Percentiles rank a stretch among this genome's conserved stretches.
These are phyloP conservation scores for Aegilops longissima DNA, from an alignment of 176 grass and related monocot genomes.

Conservation along the genomic window DNA sequence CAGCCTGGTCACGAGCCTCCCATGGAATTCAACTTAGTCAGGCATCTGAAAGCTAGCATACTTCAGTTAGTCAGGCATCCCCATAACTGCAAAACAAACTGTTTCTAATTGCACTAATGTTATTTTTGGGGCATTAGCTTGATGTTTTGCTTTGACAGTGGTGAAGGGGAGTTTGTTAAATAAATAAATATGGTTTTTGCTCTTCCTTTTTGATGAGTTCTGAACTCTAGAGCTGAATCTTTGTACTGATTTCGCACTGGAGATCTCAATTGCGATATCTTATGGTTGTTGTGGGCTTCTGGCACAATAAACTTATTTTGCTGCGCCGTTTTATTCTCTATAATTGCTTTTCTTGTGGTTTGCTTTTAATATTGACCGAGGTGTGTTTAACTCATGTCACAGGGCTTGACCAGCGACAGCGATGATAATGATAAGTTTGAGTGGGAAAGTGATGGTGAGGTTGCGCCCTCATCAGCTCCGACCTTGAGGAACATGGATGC, in stretches of 20 bases:
- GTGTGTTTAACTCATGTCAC: slow-evolving; percentile 6
- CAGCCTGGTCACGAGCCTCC: no score
- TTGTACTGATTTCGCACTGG: background rate
- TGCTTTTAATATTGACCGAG: background rate
- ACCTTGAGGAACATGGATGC: background rate
- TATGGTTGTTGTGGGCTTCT: background rate
- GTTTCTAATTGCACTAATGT: background rate
- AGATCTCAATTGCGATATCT: background rate
- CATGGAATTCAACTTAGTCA: background rate
- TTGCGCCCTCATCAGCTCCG: background rate
- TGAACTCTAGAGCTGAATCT: background rate
- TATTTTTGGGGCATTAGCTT: background rate
- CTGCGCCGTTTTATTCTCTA: background rate
- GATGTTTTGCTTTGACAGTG: background rate
- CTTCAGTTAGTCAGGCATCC: background rate
- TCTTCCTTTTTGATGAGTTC: background rate
- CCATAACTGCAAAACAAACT: background rate
- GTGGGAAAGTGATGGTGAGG: slow-evolving; percentile 37
- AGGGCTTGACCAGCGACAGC: slow-evolving; percentile 42
- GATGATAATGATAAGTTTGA: slow-evolving; percentile 34
- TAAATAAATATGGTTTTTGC: background rate
- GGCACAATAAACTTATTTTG: background rate
- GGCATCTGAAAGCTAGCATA: no score
- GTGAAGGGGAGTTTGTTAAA: background rate
- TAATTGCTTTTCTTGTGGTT: background rate